Conservation (phyloP, 2,329 filamentous ascomycete genomes). For the Penicillium sp. region DNA sequence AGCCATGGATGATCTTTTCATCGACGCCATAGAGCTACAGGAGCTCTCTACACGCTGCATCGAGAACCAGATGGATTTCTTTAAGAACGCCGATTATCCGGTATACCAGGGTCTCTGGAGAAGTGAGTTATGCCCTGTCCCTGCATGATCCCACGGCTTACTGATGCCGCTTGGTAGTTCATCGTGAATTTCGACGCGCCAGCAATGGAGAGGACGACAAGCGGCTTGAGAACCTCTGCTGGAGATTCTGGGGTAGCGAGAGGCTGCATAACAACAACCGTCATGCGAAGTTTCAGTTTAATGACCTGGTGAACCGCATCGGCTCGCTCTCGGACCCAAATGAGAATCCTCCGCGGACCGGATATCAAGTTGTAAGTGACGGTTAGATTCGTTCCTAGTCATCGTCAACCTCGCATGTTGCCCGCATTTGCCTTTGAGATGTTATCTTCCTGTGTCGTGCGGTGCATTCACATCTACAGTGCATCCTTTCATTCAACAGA, state of each 20-base stretch:
- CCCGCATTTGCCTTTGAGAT: too few species aligned
- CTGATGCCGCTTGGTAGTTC: neutral
- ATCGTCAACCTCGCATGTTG: too few species aligned
- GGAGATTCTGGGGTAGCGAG: conserved; percentile 53
- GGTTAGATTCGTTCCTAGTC: too few species aligned
- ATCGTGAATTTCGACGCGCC: conserved; percentile 5
- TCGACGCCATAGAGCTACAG: neutral
- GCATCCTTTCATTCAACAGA: too few species aligned
- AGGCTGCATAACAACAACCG: conserved; percentile 40
- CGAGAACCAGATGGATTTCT: neutral
- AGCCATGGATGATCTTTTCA: too few species aligned
- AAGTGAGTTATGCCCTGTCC: conserved; percentile 7
- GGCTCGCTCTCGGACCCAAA: conserved; percentile 29
- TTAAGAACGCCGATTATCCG: neutral
- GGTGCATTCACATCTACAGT: too few species aligned
- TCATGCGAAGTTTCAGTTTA: conserved; percentile 36
- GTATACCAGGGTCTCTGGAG: conserved; percentile 47
- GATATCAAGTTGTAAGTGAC: too few species aligned
- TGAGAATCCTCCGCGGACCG: too few species aligned
- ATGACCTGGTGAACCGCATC: conserved; percentile 49
- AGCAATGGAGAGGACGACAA: conserved; percentile 43
- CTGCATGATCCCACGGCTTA: neutral
- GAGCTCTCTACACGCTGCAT: neutral
- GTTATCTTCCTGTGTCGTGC: too few species aligned
- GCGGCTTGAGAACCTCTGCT: conserved; percentile 56